Conservation (phyloP, 257 asterid genomes). For the Prunella vulgaris region DNA sequence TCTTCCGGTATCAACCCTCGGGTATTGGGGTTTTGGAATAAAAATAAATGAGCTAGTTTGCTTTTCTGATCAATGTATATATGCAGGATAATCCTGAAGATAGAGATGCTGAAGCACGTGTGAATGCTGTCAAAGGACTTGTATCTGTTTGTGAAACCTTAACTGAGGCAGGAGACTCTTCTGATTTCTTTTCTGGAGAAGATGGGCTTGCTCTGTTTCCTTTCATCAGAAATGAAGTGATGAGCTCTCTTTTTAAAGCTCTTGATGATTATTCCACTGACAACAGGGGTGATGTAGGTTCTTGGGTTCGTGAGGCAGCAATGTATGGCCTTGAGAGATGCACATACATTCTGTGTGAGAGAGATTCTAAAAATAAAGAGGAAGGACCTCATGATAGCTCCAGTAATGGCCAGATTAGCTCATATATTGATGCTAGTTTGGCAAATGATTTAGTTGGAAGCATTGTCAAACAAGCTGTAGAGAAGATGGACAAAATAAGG, state of each 20-base stretch:
- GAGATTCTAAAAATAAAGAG: conserved; percentile 34
- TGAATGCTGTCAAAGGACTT: conserved; percentile 84
- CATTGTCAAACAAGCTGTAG: conserved; percentile 81
- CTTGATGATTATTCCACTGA: conserved; percentile 93
- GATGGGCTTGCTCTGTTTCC: conserved; percentile 44
- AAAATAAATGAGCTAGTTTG: not conserved
- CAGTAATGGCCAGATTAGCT: conserved; percentile 20
- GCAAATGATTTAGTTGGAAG: conserved; percentile 66
- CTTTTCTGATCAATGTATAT: conserved; percentile 17
- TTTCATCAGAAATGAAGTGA: conserved; percentile 66
- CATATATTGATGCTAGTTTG: conserved; percentile 53
- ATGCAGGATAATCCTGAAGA: conserved; percentile 81
- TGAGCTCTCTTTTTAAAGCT: conserved; percentile 72
- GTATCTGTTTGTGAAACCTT: conserved; percentile 72
- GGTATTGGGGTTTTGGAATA: not conserved
- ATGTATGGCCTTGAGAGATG: conserved; percentile 89
- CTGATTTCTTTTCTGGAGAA: conserved; percentile 45
- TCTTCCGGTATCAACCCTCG: conserved; percentile 7
- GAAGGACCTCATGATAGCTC: conserved; percentile 27
- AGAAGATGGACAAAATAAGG: conserved; percentile 92
- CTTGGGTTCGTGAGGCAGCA: conserved; percentile 99
- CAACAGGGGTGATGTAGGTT: conserved; percentile 96
- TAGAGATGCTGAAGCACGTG: conserved; percentile 94
- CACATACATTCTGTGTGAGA: conserved; percentile 73
- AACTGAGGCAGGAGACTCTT: conserved; percentile 37